Evolutionary conservation across 768 basidiomycete species (phyloP).

Genomic region (Coprinopsis marcescibilis): DNA sequence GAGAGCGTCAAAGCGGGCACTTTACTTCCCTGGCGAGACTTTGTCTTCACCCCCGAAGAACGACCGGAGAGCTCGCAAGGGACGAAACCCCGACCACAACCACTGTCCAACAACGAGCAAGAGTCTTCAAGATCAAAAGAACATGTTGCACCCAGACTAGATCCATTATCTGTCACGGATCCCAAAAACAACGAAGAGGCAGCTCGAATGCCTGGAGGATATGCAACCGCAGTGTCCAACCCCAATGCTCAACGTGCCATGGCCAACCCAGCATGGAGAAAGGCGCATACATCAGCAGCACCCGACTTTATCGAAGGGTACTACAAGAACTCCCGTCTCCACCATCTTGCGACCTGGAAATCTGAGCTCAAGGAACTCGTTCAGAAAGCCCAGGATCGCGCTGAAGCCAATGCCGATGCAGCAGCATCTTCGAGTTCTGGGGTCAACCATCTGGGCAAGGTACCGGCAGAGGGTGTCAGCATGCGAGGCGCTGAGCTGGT

Average conservation of each 20-base stretch:
- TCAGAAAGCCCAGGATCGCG: slow-evolving; percentile 68
- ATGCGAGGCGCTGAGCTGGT: slow-evolving; percentile 49
- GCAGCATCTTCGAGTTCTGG: slow-evolving; percentile 11
- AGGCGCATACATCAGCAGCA: slow-evolving; percentile 80
- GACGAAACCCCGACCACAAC: slow-evolving; percentile 29
- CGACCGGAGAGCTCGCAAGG: slow-evolving; percentile 48
- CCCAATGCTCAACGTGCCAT: slow-evolving; percentile 71
- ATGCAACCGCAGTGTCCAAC: slow-evolving; percentile 68
- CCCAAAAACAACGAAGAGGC: slow-evolving; percentile 37
- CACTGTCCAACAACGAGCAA: neutral
- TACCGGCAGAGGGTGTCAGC: slow-evolving; percentile 33
- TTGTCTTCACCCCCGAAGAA: slow-evolving; percentile 48
- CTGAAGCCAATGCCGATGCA: slow-evolving; percentile 32
- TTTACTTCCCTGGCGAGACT: slow-evolving; percentile 79
- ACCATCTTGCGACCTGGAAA: slow-evolving; percentile 90
- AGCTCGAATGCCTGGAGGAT: slow-evolving; percentile 47
- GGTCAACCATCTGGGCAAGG: slow-evolving; percentile 24
- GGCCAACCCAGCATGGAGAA: slow-evolving; percentile 81
- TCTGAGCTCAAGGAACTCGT: slow-evolving; percentile 80
- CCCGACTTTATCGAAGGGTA: slow-evolving; percentile 84
- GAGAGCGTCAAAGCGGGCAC: slow-evolving; percentile 64
- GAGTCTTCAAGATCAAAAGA: neutral
- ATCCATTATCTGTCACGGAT: slow-evolving; percentile 35
- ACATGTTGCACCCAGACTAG: neutral
- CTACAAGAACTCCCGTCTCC: slow-evolving; percentile 84